Conservation (phyloP, 257 asterid genomes). For the Plantago major region DNA sequence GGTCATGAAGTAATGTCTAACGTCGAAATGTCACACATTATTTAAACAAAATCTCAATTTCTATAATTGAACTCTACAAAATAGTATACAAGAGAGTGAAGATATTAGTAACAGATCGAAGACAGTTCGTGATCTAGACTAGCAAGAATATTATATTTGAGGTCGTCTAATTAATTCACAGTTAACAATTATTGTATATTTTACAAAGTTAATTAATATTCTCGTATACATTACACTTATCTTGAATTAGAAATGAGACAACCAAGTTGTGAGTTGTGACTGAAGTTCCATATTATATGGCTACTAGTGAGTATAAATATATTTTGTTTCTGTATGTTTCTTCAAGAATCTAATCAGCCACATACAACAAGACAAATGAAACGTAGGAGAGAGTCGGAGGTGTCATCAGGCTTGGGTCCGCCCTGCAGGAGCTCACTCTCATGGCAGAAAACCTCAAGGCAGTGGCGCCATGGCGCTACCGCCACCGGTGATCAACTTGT, state of each 20-base stretch:
- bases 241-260: neutral
- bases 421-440: constrained; percentile 60
- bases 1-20: too few relatives aligned
- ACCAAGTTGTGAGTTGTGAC: neutral
- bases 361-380: constrained; percentile 43
- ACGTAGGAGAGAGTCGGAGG: constrained; percentile 59
- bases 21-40: too few relatives aligned
- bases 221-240: constrained; percentile 19
- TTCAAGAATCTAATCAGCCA: neutral
- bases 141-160: too few relatives aligned
- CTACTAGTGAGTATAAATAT: neutral
- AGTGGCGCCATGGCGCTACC: neutral
- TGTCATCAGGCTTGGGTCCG: constrained; percentile 55
- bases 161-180: too few relatives aligned
- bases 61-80: too few relatives aligned
- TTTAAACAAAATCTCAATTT: too few relatives aligned
- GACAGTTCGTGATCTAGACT: too few relatives aligned
- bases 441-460: constrained; percentile 30
- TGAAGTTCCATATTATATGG: neutral
- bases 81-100: too few relatives aligned
- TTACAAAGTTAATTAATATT: neutral
- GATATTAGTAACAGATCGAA: too few relatives aligned
- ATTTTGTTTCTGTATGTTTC: neutral
- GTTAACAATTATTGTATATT: constrained; percentile 16
- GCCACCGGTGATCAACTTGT: neutral